These are phyloP conservation scores for Scenedesmus sp. DNA, from an alignment of 163 green algal species.

Conservation along the genomic window DNA sequence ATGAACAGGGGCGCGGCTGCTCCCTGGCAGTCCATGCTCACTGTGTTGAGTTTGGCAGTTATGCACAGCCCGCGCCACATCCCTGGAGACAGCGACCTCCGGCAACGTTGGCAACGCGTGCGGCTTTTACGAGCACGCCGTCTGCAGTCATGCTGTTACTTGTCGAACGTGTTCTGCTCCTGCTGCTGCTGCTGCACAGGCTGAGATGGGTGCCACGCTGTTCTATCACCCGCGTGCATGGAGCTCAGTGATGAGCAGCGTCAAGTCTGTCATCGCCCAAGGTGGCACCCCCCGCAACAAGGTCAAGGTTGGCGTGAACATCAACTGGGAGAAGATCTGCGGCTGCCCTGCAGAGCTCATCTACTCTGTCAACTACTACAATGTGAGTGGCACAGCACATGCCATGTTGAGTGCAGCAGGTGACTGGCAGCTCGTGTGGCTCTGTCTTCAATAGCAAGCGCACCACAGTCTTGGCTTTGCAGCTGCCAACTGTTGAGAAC, in stretches of 20 bases:
- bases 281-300: conserved; percentile 38
- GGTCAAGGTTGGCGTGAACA: conserved; percentile 50
- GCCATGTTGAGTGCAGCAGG: too few species aligned
- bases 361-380: conserved; percentile 48
- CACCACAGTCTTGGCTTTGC: not conserved
- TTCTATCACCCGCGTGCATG: conserved; percentile 45
- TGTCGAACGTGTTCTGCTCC: not conserved
- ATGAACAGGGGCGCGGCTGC: too few species aligned
- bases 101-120: too few species aligned
- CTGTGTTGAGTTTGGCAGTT: too few species aligned
- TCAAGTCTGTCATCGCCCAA: conserved; percentile 26
- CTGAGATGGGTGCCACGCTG: conserved; percentile 57
- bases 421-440: too few species aligned
- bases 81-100: too few species aligned
- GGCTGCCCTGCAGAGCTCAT: conserved; percentile 48
- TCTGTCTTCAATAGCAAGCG: too few species aligned
- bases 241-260: not conserved
- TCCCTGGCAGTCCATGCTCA: too few species aligned
- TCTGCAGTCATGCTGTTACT: not conserved
- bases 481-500: too few species aligned
- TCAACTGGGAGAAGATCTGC: conserved; percentile 60
- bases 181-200: conserved; percentile 25
- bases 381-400: not conserved
- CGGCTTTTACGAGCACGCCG: too few species aligned
- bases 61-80: too few species aligned